Evolutionary conservation across 2,329 filamentous ascomycete species (phyloP).

Genomic region (Claviceps humidiphila): DNA sequence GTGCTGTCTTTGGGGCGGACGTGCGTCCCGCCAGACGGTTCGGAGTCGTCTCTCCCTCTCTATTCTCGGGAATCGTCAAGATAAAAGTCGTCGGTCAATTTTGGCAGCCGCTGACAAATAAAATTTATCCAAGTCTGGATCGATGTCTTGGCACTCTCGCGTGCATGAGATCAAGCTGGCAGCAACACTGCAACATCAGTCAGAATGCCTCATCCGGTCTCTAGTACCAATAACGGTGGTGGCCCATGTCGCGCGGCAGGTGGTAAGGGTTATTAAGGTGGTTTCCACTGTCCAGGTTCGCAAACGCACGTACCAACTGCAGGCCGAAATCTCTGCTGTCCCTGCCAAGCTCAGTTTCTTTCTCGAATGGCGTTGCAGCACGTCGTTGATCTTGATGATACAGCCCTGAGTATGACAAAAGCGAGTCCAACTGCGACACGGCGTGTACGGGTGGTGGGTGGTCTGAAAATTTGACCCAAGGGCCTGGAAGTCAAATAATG

Average conservation of each 20-base stretch:
- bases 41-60: neutral
- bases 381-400: neutral
- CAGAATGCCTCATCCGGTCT: neutral
- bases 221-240: neutral
- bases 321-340: constrained; percentile 2
- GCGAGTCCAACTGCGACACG: neutral
- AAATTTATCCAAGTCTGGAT: neutral
- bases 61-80: neutral
- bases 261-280: neutral
- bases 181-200: constrained; percentile 3
- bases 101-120: neutral
- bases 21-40: constrained; percentile 2
- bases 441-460: neutral
- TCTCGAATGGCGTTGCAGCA: neutral
- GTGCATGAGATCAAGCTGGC: neutral
- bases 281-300: constrained; percentile 1
- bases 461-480: neutral
- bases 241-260: constrained; percentile 2
- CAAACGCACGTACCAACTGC: constrained; percentile 4
- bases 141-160: neutral
- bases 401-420: neutral
- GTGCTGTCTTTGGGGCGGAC: constrained; percentile 1
- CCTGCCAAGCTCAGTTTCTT: neutral
- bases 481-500: neutral
- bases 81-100: neutral